Percentiles rank a stretch among this genome's conserved stretches.
phyloP scores from a whole-genome alignment of 129 eudicot genomes.

The Centaurea solstitialis region DNA sequence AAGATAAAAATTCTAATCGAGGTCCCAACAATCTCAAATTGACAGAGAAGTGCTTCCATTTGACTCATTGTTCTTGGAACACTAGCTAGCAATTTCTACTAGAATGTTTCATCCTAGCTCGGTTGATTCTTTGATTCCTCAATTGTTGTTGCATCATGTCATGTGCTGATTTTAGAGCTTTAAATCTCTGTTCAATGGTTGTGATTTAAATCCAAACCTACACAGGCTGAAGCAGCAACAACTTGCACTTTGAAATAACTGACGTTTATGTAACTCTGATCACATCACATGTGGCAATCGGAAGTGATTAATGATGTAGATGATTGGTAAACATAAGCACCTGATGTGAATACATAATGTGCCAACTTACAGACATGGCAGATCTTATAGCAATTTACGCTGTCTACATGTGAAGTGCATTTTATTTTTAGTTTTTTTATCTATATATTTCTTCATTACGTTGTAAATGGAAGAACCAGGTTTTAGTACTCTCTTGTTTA shows the following conservation, averaged over 20 bases:
- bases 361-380: not conserved
- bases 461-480: too few relatives aligned
- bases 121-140: not conserved
- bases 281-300: conserved; percentile 4
- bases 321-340: not conserved
- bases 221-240: not conserved
- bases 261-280: conserved; percentile 5
- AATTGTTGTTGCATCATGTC: not conserved
- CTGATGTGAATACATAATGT: not conserved
- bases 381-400: not conserved
- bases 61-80: too few relatives aligned
- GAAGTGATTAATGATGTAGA: not conserved
- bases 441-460: too few relatives aligned
- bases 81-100: not conserved
- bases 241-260: not conserved
- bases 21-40: not conserved
- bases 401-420: too few relatives aligned
- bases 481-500: too few relatives aligned
- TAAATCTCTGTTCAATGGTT: not conserved
- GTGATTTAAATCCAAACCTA: not conserved
- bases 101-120: not conserved
- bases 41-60: not conserved
- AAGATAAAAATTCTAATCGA: too few relatives aligned
- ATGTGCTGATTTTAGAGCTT: not conserved
- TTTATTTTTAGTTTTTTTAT: too few relatives aligned